Evolutionary conservation across 257 asterid species (phyloP), one percentile per base, ranked within the genome.

Genomic region (Solanum sejunctum): DNA sequence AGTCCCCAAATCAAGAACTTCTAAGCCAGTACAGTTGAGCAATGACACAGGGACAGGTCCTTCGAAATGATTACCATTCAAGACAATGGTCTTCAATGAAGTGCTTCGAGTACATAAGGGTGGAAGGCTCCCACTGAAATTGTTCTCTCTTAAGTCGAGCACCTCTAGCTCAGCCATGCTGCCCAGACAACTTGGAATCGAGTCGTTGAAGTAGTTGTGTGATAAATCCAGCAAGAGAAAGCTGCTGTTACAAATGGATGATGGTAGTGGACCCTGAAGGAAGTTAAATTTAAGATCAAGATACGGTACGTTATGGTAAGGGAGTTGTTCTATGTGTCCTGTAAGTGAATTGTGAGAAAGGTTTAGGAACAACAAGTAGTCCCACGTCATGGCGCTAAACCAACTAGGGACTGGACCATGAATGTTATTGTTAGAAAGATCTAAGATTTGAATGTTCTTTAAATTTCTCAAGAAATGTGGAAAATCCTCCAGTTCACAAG

Each of bases 311-410:
- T 28, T 7, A 8, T 12, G 0, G 28, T 18, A 43, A 70, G 2
- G 79, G 5, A 39, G 8, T 32, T 32, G 69, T 2, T 10, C 6
- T 1, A 70, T 1, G 21, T 72, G 56, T 7, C 69, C 45, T 41
- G 75, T 61, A 20, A 86, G 21, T 11, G 17, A 60, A n/a, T 82
- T 86, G 23, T 82, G 71, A 3, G 86, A 72, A 21, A 86, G 70
- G 20, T 86, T 63, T 1, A 86, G 47, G n/a, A 4, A 13, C 0
- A 0, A 0, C 9, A 86, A 12, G 1, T 36, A 0, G 49, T 75
- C 60, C 60, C 81, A 75, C n/a, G 18, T 52, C 17, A 21, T 21
- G 60, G 17, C 9, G 57, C 70, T 23, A 23, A 80, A n/a, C 88
- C 84, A 67, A 7, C 43, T 54, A 10, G 86, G 88, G 8, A 84